A percentile compares a stretch with the other conserved stretches of the same genome.
Conservation (phyloP, 306 rosid species). For the Quillaja saponaria region DNA sequence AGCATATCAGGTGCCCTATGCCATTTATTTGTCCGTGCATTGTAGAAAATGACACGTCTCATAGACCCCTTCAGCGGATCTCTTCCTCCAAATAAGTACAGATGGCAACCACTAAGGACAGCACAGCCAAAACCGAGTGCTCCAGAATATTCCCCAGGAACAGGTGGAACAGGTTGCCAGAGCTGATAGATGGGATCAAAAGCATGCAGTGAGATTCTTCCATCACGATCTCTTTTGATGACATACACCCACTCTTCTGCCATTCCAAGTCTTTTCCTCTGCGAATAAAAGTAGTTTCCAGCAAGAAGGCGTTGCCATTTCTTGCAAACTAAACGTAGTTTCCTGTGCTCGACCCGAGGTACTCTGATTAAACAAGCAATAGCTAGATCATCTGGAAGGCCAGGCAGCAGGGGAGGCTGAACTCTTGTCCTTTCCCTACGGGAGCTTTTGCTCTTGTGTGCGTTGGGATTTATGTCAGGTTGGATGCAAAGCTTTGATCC, state of each 20-base stretch:
- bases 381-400: slow-evolving; percentile 99
- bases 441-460: slow-evolving; percentile 70
- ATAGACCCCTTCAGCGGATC: slow-evolving; percentile 87
- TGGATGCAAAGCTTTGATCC: slow-evolving; percentile 94
- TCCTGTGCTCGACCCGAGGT: slow-evolving; percentile 86
- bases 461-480: slow-evolving; percentile 95
- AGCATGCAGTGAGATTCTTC: slow-evolving; percentile 93
- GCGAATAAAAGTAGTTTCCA: slow-evolving; percentile 95
- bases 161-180: slow-evolving; percentile 98
- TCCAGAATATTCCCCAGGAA: slow-evolving; percentile 91
- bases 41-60: slow-evolving; percentile 97
- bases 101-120: slow-evolving; percentile 96
- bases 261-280: slow-evolving; percentile 95
- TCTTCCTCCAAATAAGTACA: slow-evolving; percentile 94
- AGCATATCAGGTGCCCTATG: slow-evolving; percentile 98
- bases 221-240: slow-evolving; percentile 94
- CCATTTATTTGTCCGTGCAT: slow-evolving; percentile 95
- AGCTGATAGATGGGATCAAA: slow-evolving; percentile 94
- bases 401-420: slow-evolving; percentile 96
- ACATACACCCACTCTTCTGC: slow-evolving; percentile 99
- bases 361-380: slow-evolving; percentile 96
- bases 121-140: slow-evolving; percentile 99
- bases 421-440: slow-evolving; percentile 82
- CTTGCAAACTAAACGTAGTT: slow-evolving; percentile 92
- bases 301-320: slow-evolving; percentile 89